These are phyloP conservation scores for Diospyros kaki DNA, from an alignment of 148 eudicot genomes.

Conservation along the genomic window DNA sequence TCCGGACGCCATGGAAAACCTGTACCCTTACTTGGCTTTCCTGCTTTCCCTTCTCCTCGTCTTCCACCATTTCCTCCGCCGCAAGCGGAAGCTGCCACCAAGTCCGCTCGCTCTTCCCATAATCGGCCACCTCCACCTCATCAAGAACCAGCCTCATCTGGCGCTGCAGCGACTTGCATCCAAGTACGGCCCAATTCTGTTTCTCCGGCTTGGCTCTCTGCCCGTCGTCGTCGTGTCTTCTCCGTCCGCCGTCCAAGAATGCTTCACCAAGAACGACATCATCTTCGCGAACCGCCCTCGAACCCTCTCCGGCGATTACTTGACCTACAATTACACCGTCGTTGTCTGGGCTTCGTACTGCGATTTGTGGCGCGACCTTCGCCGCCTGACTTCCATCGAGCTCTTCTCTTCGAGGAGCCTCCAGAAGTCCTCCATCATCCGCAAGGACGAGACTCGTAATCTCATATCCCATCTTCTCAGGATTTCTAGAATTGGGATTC, in stretches of 20 bases:
- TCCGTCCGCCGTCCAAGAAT: constrained; percentile 16
- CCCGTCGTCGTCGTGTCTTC: constrained; percentile 17
- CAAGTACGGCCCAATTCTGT: constrained; percentile 16
- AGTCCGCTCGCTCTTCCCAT: constrained; percentile 20
- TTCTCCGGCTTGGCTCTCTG: constrained; percentile 17
- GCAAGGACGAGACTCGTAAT: constrained; percentile 15
- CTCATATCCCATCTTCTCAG: constrained; percentile 9
- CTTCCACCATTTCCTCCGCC: not conserved
- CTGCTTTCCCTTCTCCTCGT: not conserved
- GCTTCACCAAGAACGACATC: constrained; percentile 26
- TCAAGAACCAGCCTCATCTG: constrained; percentile 4
- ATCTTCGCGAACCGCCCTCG: constrained; percentile 18
- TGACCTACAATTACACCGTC: constrained; percentile 9
- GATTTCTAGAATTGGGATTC: not conserved
- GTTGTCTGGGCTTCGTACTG: constrained; percentile 12
- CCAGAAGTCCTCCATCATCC: constrained; percentile 6
- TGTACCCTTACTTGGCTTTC: constrained; percentile 6
- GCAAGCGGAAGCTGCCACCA: constrained; percentile 12
- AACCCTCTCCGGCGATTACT: not conserved
- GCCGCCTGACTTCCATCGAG: constrained; percentile 15
- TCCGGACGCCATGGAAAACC: not conserved
- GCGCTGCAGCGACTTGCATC: not conserved
- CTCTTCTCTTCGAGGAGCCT: constrained; percentile 21
- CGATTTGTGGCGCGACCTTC: constrained; percentile 21
- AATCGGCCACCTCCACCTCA: constrained; percentile 28